Evolutionary conservation across 1,139 yeast genomes (phyloP).

Genomic region (Pichia sp.): DNA sequence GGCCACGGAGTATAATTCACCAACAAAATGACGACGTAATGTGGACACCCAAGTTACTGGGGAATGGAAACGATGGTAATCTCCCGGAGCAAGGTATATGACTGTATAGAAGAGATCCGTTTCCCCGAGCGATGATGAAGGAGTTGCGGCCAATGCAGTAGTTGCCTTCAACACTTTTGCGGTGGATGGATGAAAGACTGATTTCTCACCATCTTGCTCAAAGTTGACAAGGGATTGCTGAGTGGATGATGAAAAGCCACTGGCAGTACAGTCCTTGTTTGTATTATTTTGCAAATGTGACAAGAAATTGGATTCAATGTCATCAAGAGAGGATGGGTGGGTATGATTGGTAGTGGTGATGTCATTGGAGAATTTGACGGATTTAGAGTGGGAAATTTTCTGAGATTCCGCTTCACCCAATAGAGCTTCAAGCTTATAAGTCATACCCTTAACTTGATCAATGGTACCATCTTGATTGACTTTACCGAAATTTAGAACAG

Average conservation of each 20-base stretch:
- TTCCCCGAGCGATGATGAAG: conserved; percentile 26
- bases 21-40: conserved; percentile 89
- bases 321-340: neutral
- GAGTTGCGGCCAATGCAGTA: conserved; percentile 18
- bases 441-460: conserved; percentile 96
- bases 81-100: conserved; percentile 96
- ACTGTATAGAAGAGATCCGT: conserved; percentile 82
- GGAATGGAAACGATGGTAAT: conserved; percentile 94
- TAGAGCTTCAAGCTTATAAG: conserved; percentile 83
- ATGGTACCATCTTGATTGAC: conserved; percentile 73
- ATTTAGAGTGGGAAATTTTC: conserved; percentile 36
- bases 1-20: conserved; percentile 92
- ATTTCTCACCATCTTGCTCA: conserved; percentile 54
- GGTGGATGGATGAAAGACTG: conserved; percentile 32
- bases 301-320: conserved; percentile 1
- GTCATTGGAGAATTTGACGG: too few relatives aligned
- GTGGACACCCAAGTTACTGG: conserved; percentile 97
- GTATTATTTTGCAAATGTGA: conserved; percentile 14
- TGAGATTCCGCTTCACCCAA: conserved; percentile 51
- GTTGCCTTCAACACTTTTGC: conserved; percentile 28
- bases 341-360: neutral
- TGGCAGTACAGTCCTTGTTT: conserved; percentile 12
- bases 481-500: conserved; percentile 75
- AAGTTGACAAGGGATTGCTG: conserved; percentile 28
- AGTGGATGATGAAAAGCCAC: neutral